Conservation (phyloP, 257 asterid genomes). For the Fraxinus quadrangulata region DNA sequence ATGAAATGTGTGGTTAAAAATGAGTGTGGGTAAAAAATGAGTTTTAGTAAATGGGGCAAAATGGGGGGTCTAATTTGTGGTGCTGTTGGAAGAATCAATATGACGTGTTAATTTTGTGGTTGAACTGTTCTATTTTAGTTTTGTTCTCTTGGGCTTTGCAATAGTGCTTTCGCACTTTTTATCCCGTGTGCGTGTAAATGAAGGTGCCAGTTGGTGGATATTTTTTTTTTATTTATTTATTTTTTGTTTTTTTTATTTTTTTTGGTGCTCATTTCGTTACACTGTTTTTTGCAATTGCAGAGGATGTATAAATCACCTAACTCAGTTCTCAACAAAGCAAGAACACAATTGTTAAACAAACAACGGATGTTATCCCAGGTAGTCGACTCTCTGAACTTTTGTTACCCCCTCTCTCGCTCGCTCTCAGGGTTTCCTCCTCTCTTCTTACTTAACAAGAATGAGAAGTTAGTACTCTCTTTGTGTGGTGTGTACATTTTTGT, state of each 20-base stretch:
- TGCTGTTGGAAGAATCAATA: not conserved
- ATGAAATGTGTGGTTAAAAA: no score
- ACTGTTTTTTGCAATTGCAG: slow-evolving; percentile 35
- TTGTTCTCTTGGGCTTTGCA: no score
- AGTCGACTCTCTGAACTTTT: slow-evolving; percentile 10
- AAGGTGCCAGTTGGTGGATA: not conserved
- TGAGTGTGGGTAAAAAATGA: no score
- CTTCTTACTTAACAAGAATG: no score
- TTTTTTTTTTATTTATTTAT: no score
- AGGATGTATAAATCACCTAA: slow-evolving; percentile 77
- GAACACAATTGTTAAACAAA: slow-evolving; percentile 79
- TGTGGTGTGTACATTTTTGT: not conserved
- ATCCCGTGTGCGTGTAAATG: not conserved
- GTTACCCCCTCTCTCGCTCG: not conserved
- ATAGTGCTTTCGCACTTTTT: not conserved
- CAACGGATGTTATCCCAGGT: slow-evolving; percentile 80
- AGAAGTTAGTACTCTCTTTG: not conserved
- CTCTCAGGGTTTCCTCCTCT: not conserved
- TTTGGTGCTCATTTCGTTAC: not conserved
- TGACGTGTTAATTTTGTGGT: not conserved
- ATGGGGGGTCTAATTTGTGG: no score
- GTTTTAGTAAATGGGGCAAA: no score
- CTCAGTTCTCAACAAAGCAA: slow-evolving; percentile 76
- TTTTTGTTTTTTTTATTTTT: no score
- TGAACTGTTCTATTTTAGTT: not conserved